Evolutionary conservation across 306 rosid species (phyloP), one percentile per base, ranked within the genome.

Genomic region (Alnus rubra): DNA sequence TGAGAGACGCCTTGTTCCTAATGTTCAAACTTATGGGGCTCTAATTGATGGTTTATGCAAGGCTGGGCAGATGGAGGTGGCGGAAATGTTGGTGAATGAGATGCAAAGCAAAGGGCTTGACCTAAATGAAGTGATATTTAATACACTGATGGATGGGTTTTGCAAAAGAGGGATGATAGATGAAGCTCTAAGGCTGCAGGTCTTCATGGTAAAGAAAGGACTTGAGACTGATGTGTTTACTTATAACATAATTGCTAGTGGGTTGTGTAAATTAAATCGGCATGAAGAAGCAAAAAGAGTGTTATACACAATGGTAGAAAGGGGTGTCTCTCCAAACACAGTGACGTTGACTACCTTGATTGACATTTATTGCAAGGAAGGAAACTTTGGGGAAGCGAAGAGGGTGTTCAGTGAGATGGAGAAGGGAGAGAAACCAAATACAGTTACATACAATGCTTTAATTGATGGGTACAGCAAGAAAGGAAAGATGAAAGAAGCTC

Each of bases 321-420:
- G 76, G 68, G 97, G 93, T 48, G 88, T 89, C 75, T 69, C 86
- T 74, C 90, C 89, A 2, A 90, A 88, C 68, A 65, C 77, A 35
- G 93, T 92, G 76, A 87, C 84, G 23, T 90, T 82, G 80, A 87
- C 91, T 76, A 87, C 74, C 44, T 83, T 89, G 84, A 82, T 94
- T 74, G 97, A 89, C 82, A 90, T 90, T 79, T 86, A 82, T 82
- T 88, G 98, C 87, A 89, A 94, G 86, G 97, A 94, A 87, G 94
- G 97, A 59, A 83, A 90, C 86, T 76, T 94, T 69, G 90, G 56
- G 33, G 94, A 90, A 80, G 97, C 97, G 31, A 89, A 81, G 63
- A 73, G 87, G 83, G 58, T 88, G 60, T 75, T 92, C 39, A 64
- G 80, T 74, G 90, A 90, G 67, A 90, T 90, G 94, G 88, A 82